Percentiles rank a stretch among this genome's conserved stretches.
Evolutionary conservation across 2,329 filamentous ascomycete genomes (phyloP).

Genomic region (Verruconis gallopava): DNA sequence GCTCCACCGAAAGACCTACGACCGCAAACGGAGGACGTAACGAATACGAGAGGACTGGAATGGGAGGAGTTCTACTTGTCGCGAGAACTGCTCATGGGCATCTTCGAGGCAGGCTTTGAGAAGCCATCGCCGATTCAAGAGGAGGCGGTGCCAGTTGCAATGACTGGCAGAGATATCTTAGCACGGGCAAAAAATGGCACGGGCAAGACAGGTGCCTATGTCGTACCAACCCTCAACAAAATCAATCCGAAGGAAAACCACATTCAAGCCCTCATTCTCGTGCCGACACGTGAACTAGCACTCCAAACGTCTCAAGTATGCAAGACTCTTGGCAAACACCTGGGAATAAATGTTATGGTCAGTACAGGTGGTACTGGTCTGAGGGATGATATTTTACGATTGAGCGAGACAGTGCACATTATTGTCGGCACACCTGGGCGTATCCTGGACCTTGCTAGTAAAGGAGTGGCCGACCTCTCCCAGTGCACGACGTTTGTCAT

Average conservation of each 20-base stretch:
- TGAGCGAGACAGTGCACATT: constrained; percentile 91
- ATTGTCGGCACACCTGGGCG: constrained; percentile 93
- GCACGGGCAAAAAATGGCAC: constrained; percentile 97
- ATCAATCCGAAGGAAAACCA: constrained; percentile 96
- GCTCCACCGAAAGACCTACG: constrained; percentile 61
- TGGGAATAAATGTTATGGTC: constrained; percentile 98
- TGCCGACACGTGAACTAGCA: constrained; percentile 91
- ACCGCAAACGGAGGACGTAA: constrained; percentile 93
- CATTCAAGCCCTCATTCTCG: constrained; percentile 90
- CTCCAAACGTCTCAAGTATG: constrained; percentile 98
- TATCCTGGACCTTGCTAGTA: constrained; percentile 91
- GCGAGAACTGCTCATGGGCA: constrained; percentile 93
- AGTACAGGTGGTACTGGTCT: constrained; percentile 92
- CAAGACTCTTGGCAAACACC: constrained; percentile 94
- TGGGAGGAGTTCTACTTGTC: constrained; percentile 97
- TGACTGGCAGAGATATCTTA: constrained; percentile 89
- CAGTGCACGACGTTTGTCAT: constrained; percentile 98
- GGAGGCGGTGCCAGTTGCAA: constrained; percentile 92
- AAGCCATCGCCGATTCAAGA: constrained; percentile 98
- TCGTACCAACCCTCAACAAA: constrained; percentile 87
- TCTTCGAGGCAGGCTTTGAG: constrained; percentile 97
- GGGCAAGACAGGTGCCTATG: constrained; percentile 94
- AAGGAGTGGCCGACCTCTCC: constrained; percentile 90
- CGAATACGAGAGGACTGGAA: constrained; percentile 90
- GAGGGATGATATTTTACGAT: constrained; percentile 89